These are phyloP conservation scores for Cladosporium colombiae DNA, from an alignment of 2,329 filamentous ascomycete species.

Conservation along the genomic window DNA sequence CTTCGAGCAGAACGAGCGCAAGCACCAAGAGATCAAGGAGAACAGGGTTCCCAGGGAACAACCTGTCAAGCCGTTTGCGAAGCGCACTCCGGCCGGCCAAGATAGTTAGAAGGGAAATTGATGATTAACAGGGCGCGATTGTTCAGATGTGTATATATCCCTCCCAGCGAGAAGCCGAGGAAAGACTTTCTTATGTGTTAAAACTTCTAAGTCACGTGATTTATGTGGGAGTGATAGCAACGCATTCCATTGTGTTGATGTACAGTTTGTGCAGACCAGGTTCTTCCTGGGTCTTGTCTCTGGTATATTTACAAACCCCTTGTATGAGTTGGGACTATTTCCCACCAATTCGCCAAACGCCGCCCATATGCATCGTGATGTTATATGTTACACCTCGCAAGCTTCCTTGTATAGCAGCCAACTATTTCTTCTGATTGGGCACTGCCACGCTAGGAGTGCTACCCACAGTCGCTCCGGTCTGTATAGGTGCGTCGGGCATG, in stretches of 20 bases:
- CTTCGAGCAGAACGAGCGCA: conserved; percentile 58
- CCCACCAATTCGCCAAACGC: conserved; percentile 20
- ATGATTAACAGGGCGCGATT: conserved; percentile 14
- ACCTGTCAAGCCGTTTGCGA: conserved; percentile 30
- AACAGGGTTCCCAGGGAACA: conserved; percentile 39
- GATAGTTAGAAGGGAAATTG: conserved; percentile 14
- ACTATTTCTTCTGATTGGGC: conserved; percentile 9
- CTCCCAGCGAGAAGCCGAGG: conserved; percentile 6
- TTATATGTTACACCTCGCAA: conserved; percentile 4
- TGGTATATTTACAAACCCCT: conserved; percentile 14
- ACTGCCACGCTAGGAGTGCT: conserved; percentile 6
- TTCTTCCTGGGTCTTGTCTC: background rate
- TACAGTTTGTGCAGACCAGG: background rate
- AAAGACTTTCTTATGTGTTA: conserved; percentile 17
- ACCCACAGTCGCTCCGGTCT: conserved; percentile 37
- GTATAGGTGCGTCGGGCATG: conserved; percentile 71
- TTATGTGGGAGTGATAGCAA: background rate
- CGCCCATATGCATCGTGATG: conserved; percentile 15
- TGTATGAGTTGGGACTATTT: background rate
- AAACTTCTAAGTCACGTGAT: conserved; percentile 3
- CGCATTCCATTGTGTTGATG: background rate
- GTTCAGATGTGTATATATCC: conserved; percentile 19
- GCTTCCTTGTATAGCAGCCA: background rate
- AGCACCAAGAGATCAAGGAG: conserved; percentile 47
- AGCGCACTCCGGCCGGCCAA: conserved; percentile 28